Percentiles rank a stretch among this genome's conserved stretches.
phyloP scores from a whole-genome alignment of 2,329 filamentous ascomycete genomes.

The Pestalotiopsis sp. region DNA sequence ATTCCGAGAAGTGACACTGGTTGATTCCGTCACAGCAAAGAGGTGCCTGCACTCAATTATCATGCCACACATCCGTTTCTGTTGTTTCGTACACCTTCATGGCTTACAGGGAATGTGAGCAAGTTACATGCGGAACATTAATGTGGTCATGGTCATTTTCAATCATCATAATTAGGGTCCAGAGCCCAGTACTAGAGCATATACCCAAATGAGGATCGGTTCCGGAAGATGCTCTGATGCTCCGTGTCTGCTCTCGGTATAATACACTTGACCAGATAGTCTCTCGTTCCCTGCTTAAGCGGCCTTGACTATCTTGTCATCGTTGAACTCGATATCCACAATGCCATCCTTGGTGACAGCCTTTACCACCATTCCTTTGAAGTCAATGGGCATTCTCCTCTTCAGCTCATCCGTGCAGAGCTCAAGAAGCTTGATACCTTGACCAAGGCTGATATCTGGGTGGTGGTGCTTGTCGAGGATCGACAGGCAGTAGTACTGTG shows the following conservation, averaged over 20 bases:
- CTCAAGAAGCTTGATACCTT: conserved; percentile 87
- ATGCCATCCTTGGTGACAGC: conserved; percentile 94
- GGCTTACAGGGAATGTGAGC: no score
- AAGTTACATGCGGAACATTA: not conserved
- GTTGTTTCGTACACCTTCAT: no score
- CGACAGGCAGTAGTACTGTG: conserved; percentile 98
- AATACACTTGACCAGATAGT: not conserved
- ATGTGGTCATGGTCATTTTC: not conserved
- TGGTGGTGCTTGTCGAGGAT: conserved; percentile 99
- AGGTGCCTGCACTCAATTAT: no score
- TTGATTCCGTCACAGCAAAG: no score
- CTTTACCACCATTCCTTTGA: conserved; percentile 96
- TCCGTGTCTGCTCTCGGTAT: not conserved
- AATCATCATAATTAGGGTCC: not conserved
- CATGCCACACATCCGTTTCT: no score
- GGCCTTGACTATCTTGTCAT: conserved; percentile 69
- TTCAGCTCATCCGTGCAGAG: conserved; percentile 98
- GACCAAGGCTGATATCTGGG: conserved; percentile 83
- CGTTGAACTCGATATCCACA: conserved; percentile 79
- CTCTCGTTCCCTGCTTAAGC: conserved; percentile 40
- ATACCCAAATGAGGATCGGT: not conserved
- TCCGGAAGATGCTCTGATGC: not conserved
- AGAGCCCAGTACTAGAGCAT: not conserved
- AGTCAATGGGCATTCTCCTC: conserved; percentile 94
- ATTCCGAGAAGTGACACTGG: no score